Percentiles rank a stretch among this genome's conserved stretches.
Evolutionary conservation across 2,329 filamentous ascomycete genomes (phyloP).

Genomic region (Colletotrichum euphorbiae): DNA sequence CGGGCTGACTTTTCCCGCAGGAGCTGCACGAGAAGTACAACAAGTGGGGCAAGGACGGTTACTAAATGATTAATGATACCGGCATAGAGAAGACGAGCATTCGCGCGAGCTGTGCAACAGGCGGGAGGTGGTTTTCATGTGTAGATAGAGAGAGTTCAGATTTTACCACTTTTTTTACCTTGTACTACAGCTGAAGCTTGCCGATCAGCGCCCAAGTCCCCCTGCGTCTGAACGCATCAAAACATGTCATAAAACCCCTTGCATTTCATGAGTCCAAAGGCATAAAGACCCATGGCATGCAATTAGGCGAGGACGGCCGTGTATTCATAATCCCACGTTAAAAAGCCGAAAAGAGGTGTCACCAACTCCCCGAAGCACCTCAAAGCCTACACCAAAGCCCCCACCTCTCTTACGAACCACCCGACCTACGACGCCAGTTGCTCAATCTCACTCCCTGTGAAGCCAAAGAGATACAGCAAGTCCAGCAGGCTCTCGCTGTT

Average conservation of each 20-base stretch:
- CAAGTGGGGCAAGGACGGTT: conserved; percentile 99
- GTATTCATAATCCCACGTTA: background rate
- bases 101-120: conserved; percentile 23
- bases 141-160: conserved; percentile 40
- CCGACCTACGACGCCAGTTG: conserved; percentile 53
- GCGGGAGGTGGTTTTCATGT: conserved; percentile 33
- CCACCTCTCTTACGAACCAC: background rate
- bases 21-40: conserved; percentile 97
- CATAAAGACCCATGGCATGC: background rate
- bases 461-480: conserved; percentile 79
- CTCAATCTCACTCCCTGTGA: conserved; percentile 73
- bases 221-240: background rate
- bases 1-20: conserved; percentile 57
- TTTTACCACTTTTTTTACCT: conserved; percentile 17
- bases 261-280: background rate
- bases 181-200: background rate
- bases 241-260: background rate
- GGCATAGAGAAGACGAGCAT: conserved; percentile 21
- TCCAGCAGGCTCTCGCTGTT: conserved; percentile 79
- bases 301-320: conserved; percentile 1
- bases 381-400: conserved; percentile 10
- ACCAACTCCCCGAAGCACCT: conserved; percentile 20
- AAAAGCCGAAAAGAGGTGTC: background rate
- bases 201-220: background rate
- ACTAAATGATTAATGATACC: conserved; percentile 58